Base-by-base conservation (phyloP, 306 rosid species). In the Adenanthera pavonina region DNA sequence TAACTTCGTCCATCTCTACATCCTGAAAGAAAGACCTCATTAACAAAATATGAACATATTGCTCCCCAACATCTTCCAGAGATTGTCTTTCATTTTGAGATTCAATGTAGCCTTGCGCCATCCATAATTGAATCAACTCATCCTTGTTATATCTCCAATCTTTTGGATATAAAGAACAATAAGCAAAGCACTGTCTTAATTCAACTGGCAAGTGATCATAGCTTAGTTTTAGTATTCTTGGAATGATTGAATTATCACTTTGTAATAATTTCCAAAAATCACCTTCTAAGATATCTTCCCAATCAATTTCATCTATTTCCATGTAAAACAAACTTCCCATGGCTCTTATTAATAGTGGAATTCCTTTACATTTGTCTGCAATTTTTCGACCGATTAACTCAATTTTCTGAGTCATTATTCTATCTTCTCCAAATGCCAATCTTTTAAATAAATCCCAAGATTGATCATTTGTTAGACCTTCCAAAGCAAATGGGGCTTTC, bases 111-210 rank as follows among this genome's bases (percentile, higher is more conserved):
- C 61, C 61, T 54, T 54, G 30, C 30, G 30, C 30, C 30, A 25
- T 25, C 64, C 64, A 57, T 7, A 19, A 7, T 8, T 57, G 34
- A 20, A 57, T 20, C 64, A 57, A 20, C 2, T 57, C 64, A 57
- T 57, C 35, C 13, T 57, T 57, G 0, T 7, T 1, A 20, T 6
- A n/a, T 7, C 0, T 7, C 64, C 64, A 57, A 19, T 57, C 64
- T 57, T 57, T 57, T 19, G 64, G 64, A 57, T 57, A 72, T n/a
- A 72, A 35, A 14, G 77, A 72, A 52, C 77, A 72, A 52, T 51
- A 72, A 33, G 62, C 33, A 52, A 72, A 72, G 7, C 77, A 72
- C 2, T 35, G 7, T 8, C 10, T 72, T 16, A 72, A 12, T 2
- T 51, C 47, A 30, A 36, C 0, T 0, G 34, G 6, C 77, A 72